phyloP scores from a whole-genome alignment of 208 protist genomes.

The Trichomonas gallinae region DNA sequence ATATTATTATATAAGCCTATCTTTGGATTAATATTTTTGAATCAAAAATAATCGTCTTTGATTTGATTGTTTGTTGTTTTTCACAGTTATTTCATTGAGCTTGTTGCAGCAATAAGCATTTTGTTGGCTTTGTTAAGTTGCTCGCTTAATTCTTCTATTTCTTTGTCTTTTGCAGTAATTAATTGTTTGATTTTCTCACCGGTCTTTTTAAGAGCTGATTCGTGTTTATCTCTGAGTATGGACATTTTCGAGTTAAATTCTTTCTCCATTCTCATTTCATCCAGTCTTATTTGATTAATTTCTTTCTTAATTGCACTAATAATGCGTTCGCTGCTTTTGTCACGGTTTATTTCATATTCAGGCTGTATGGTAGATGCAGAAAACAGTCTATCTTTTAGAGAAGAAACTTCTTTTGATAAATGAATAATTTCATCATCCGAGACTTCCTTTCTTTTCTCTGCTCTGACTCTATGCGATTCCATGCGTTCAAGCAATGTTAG shows the following conservation, averaged over 20 bases:
- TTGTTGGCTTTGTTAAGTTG: not conserved
- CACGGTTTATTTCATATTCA: not conserved
- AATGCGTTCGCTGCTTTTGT: not conserved
- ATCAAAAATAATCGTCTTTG: too few relatives aligned
- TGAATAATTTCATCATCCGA: not conserved
- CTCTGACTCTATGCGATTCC: not conserved
- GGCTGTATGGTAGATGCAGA: not conserved
- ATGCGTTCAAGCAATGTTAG: not conserved
- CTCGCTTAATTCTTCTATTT: not conserved
- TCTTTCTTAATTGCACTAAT: not conserved
- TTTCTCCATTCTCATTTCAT: not conserved
- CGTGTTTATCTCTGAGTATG: not conserved
- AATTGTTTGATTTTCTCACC: not conserved
- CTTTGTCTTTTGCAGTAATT: not conserved
- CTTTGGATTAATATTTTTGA: too few relatives aligned
- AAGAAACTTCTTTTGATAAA: not conserved
- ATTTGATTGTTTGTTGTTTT: too few relatives aligned
- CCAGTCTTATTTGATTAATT: not conserved
- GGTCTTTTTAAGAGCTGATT: not conserved
- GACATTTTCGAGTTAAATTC: not conserved
- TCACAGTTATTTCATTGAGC: not conserved
- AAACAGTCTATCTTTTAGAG: not conserved
- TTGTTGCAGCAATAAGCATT: not conserved
- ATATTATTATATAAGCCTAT: too few relatives aligned
- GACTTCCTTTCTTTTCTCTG: not conserved